Conservation (phyloP, 2,329 filamentous ascomycete species). For the Periconia digitata region DNA sequence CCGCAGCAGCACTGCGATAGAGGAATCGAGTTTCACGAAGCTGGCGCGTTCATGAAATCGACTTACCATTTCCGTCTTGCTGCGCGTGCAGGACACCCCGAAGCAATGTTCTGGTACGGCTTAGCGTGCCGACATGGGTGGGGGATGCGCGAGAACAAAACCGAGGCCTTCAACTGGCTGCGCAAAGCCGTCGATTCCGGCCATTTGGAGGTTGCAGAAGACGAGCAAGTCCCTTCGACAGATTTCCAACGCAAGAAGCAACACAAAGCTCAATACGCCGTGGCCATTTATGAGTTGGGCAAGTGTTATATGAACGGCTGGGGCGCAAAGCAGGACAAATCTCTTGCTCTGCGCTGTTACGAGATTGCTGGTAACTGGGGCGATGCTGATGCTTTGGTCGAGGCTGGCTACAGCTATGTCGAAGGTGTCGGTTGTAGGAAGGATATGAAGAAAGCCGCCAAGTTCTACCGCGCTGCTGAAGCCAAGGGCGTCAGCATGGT, state of each 20-base stretch:
- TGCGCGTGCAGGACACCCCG: constrained; percentile 81
- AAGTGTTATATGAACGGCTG: constrained; percentile 98
- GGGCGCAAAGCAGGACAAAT: constrained; percentile 92
- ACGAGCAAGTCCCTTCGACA: constrained; percentile 66
- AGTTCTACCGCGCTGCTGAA: constrained; percentile 87
- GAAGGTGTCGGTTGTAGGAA: constrained; percentile 94
- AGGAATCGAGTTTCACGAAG: constrained; percentile 87
- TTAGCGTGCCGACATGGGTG: constrained; percentile 94
- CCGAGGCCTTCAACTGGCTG: constrained; percentile 89
- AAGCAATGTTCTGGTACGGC: constrained; percentile 94
- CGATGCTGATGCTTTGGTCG: constrained; percentile 88
- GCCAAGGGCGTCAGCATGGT: constrained; percentile 96
- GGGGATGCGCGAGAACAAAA: constrained; percentile 92
- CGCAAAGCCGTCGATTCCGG: constrained; percentile 86
- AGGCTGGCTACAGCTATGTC: constrained; percentile 95
- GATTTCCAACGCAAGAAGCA: constrained; percentile 74
- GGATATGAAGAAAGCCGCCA: constrained; percentile 90
- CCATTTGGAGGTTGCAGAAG: constrained; percentile 78
- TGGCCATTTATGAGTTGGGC: constrained; percentile 94
- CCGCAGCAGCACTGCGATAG: constrained; percentile 87
- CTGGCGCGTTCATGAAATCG: constrained; percentile 84
- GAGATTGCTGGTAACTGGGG: constrained; percentile 97
- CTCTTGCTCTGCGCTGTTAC: constrained; percentile 85
- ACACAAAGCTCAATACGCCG: constrained; percentile 87
- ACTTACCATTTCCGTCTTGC: constrained; percentile 94